phyloP scores from a whole-genome alignment of 208 protist species.

The Leishmania arabica region DNA sequence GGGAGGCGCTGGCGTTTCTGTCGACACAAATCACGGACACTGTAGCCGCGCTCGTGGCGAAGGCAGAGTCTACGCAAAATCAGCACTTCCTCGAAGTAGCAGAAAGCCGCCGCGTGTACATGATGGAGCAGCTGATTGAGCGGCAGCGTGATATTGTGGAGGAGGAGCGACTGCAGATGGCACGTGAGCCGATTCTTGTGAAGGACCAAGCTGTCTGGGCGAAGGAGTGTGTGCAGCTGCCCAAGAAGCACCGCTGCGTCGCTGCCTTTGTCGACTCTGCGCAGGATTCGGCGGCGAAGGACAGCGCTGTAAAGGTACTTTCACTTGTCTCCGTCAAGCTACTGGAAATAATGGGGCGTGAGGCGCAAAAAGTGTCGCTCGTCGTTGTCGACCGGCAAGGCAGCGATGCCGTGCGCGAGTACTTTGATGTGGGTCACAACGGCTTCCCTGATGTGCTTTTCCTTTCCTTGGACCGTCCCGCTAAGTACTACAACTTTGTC shows the following conservation, averaged over 20 bases:
- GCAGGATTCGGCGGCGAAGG: slow-evolving; percentile 8
- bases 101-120: slow-evolving; percentile 18
- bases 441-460: slow-evolving; percentile 40
- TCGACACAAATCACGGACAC: slow-evolving; percentile 20
- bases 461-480: slow-evolving; percentile 5
- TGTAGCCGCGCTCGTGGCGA: background rate
- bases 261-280: slow-evolving; percentile 28
- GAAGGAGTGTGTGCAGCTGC: slow-evolving; percentile 24
- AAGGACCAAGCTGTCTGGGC: slow-evolving; percentile 28
- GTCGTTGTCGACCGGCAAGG: slow-evolving; percentile 33
- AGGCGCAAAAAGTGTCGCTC: slow-evolving; percentile 23
- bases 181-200: slow-evolving; percentile 18
- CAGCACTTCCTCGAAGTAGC: slow-evolving; percentile 5
- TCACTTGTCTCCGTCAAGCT: slow-evolving; percentile 24
- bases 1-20: slow-evolving; percentile 14
- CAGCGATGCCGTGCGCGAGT: slow-evolving; percentile 26
- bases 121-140: slow-evolving; percentile 15
- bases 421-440: slow-evolving; percentile 32
- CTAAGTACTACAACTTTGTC: slow-evolving; percentile 38
- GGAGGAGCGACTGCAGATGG: slow-evolving; percentile 13
- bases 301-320: slow-evolving; percentile 16
- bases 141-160: slow-evolving; percentile 22
- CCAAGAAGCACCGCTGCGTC: slow-evolving; percentile 33
- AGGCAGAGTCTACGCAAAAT: slow-evolving; percentile 13
- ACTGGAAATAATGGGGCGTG: slow-evolving; percentile 10